Conservation (phyloP, 116 monocot genomes). For the Dioscorea cayenensis region DNA sequence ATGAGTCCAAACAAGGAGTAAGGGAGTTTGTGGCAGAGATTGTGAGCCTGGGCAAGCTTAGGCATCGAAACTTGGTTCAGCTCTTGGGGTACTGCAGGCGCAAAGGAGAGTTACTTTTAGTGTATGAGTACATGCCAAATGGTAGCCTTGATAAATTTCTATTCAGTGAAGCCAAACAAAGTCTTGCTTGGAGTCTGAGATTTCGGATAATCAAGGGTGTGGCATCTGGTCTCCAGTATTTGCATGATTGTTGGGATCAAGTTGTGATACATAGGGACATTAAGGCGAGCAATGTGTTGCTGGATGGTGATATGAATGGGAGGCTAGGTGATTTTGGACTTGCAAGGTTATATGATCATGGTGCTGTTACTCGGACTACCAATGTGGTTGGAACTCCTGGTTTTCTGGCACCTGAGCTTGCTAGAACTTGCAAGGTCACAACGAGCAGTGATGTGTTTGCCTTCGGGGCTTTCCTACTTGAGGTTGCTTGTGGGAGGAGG, state of each 20-base stretch:
- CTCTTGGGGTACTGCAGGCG: constrained; percentile 35
- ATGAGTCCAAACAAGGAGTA: constrained; percentile 28
- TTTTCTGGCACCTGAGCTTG: constrained; percentile 31
- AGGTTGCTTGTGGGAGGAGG: constrained; percentile 49
- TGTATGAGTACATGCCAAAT: constrained; percentile 40
- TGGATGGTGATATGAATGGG: constrained; percentile 38
- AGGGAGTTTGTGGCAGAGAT: constrained; percentile 36
- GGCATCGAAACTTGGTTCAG: constrained; percentile 33
- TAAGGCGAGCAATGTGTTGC: constrained; percentile 60
- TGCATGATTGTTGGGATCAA: constrained; percentile 69
- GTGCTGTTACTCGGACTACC: constrained; percentile 25
- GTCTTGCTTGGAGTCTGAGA: constrained; percentile 19
- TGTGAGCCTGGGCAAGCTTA: constrained; percentile 25
- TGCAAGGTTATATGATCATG: constrained; percentile 33
- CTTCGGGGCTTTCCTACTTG: constrained; percentile 38
- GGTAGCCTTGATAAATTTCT: constrained; percentile 36
- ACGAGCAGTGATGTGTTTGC: constrained; percentile 32
- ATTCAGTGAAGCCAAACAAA: constrained; percentile 5
- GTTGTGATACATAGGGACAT: constrained; percentile 65
- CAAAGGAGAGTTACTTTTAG: constrained; percentile 33
- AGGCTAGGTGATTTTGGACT: constrained; percentile 56
- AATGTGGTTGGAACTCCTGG: constrained; percentile 34
- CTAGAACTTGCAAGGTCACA: constrained; percentile 20
- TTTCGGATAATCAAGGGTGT: constrained; percentile 40
- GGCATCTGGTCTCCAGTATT: constrained; percentile 48